Base-by-base conservation (phyloP, 208 protist species). In the Trypanosoma cruzi region DNA sequence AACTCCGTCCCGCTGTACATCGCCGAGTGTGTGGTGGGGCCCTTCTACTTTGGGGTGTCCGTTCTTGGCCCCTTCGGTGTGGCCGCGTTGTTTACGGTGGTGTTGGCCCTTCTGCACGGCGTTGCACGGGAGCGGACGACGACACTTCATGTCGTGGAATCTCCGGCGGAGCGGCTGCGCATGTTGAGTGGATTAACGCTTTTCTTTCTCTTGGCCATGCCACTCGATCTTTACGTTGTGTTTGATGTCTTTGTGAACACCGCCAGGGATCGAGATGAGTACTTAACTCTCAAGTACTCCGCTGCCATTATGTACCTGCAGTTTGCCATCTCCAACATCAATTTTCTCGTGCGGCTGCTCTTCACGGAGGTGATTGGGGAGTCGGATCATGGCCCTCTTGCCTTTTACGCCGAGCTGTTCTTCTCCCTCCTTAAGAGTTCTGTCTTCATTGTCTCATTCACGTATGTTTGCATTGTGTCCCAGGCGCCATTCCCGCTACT, bases 111-210 rank as follows among this genome's bases (percentile, higher is more conserved):
- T 4, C 59, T 94, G 29, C 89, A 94, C 73, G 79, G 79, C 37
- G 74, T 94, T 6, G 85, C 85, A 0, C 63, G 75, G 52, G 85
- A 92, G 70, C 81, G 89, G 0, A 78, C 81, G n/a, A 68, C 57
- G 42, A 77, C 69, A 37, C 29, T 84, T 34, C 70, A 63, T 26
- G 65, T 73, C 16, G 59, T 65, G 3, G 72, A 71, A 37, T 28
- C 36, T 16, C 72, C 28, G 1, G 18, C 46, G 4, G 13, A 24
- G 13, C 72, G 72, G 14, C 29, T 66, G 26, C 64, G 60, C 1
- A 64, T 77, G 65, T 37, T 76, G 16, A 16, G 65, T 18, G 42
- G 75, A 40, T 44, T 75, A 26, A 14, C 44, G 20, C 26, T 79
- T 32, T 74, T 69, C 29, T 60, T 73, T 26, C 1, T 48, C 32